Evolutionary conservation across 805 yeast genomes (phyloP).

Genomic region (Priceomyces medius): DNA sequence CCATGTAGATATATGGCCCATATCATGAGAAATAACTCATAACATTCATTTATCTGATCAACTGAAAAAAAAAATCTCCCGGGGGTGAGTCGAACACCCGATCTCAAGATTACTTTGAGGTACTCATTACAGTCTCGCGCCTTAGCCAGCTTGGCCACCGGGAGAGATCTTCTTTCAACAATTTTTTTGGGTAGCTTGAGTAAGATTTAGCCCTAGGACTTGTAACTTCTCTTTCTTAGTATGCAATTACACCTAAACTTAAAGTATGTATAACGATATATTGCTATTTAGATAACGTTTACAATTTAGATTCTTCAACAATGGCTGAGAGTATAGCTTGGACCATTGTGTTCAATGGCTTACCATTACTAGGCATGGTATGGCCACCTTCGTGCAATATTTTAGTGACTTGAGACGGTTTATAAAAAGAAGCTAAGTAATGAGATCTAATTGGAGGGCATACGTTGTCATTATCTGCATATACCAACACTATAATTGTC

Average conservation of each 20-base stretch:
- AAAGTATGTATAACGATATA: too few relatives aligned
- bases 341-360: constrained; percentile 16
- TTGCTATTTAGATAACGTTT: too few relatives aligned
- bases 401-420: constrained; percentile 11
- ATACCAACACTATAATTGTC: constrained; percentile 28
- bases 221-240: too few relatives aligned
- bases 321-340: constrained; percentile 12
- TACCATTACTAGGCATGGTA: constrained; percentile 29
- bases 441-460: constrained; percentile 33
- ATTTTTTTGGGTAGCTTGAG: background rate
- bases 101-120: constrained; percentile 44
- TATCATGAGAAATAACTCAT: too few relatives aligned
- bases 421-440: constrained; percentile 21
- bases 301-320: constrained; percentile 9
- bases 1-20: too few relatives aligned
- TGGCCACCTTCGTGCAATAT: constrained; percentile 40
- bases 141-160: constrained; percentile 52
- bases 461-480: constrained; percentile 31
- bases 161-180: constrained; percentile 19
- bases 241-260: too few relatives aligned
- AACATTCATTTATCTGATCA: too few relatives aligned
- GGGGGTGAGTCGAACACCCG: constrained; percentile 54
- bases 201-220: too few relatives aligned
- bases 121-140: constrained; percentile 48
- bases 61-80: constrained; percentile 32